phyloP scores from a whole-genome alignment of 2,329 filamentous ascomycete genomes.

The Calycina herbarum region DNA sequence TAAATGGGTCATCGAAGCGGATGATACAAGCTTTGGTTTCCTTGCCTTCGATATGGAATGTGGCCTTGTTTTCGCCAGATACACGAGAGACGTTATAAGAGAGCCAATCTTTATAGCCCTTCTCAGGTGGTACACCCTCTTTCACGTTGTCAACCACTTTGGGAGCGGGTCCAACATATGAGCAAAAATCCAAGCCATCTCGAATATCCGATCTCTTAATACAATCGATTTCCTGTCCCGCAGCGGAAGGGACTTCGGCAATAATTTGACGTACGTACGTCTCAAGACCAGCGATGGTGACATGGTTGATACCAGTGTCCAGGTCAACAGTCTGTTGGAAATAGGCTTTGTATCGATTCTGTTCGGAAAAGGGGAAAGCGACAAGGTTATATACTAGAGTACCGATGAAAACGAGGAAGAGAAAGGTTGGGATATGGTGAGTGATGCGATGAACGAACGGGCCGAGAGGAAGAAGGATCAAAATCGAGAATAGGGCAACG shows the following conservation, averaged over 20 bases:
- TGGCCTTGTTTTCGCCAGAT: constrained; percentile 50
- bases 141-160: constrained; percentile 55
- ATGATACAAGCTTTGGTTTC: constrained; percentile 81
- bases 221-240: constrained; percentile 61
- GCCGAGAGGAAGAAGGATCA: constrained; percentile 73
- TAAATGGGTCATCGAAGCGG: constrained; percentile 67
- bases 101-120: constrained; percentile 59
- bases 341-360: constrained; percentile 80
- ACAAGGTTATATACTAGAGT: constrained; percentile 83
- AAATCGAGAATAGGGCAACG: constrained; percentile 65
- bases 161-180: constrained; percentile 69
- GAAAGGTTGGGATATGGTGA: constrained; percentile 75
- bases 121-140: constrained; percentile 43
- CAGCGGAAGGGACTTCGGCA: constrained; percentile 66
- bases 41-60: constrained; percentile 65
- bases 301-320: constrained; percentile 67
- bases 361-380: constrained; percentile 83
- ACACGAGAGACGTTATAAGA: constrained; percentile 58
- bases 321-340: constrained; percentile 83
- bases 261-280: constrained; percentile 69
- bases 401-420: constrained; percentile 70
- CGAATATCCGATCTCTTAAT: constrained; percentile 41
- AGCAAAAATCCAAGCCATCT: constrained; percentile 63
- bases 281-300: constrained; percentile 67
- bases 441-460: constrained; percentile 88